Conservation (phyloP, 2,329 filamentous ascomycete species). For the Sporothrix schenckii region DNA sequence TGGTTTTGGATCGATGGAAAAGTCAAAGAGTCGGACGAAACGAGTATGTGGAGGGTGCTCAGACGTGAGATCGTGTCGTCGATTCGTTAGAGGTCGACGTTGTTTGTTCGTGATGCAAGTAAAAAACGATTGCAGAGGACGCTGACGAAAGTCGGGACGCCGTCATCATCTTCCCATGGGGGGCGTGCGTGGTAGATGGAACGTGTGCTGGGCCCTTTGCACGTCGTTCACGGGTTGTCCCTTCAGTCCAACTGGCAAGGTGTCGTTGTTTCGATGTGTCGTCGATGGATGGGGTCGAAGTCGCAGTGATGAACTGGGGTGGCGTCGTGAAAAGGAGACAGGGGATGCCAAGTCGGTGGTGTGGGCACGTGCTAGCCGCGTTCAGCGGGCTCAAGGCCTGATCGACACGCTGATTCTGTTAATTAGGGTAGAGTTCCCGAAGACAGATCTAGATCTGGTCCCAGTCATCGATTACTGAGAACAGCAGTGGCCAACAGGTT, state of each 20-base stretch:
- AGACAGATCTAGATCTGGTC: background rate
- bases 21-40: background rate
- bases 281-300: conserved; percentile 3
- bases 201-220: background rate
- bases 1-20: background rate
- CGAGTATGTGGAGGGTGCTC: background rate
- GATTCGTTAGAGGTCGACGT: background rate
- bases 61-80: too few relatives aligned
- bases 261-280: background rate
- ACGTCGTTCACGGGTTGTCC: background rate
- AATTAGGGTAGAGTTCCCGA: background rate
- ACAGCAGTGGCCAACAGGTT: background rate
- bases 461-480: conserved; percentile 4
- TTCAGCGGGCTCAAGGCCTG: conserved; percentile 4
- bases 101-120: background rate
- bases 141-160: conserved; percentile 2
- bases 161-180: conserved; percentile 32
- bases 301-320: background rate
- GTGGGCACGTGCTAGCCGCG: conserved; percentile 24
- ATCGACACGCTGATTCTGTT: background rate
- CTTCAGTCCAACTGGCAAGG: too few relatives aligned
- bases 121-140: background rate
- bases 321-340: conserved; percentile 1
- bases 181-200: background rate
- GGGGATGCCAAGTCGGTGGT: background rate